Percentiles rank a stretch among this genome's conserved stretches.
Evolutionary conservation across 2,329 filamentous ascomycete species (phyloP).

Genomic region (Seiridium cupressi): DNA sequence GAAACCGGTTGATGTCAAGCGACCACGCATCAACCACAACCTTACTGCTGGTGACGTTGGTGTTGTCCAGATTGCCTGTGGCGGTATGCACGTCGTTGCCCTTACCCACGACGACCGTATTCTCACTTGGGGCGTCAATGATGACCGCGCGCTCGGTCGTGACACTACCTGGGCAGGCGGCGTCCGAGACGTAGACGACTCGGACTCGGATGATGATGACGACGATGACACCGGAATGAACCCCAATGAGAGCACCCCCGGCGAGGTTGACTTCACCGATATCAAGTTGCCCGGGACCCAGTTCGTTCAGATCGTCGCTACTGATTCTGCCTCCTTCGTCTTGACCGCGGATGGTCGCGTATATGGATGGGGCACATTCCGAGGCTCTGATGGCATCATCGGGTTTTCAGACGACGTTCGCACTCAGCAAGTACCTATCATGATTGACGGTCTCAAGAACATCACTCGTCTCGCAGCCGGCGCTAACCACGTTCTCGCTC

Average conservation of each 20-base stretch:
- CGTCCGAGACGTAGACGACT: constrained; percentile 54
- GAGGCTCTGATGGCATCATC: constrained; percentile 57
- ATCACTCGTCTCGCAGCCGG: constrained; percentile 62
- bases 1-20: constrained; percentile 61
- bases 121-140: constrained; percentile 79
- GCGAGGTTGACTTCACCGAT: constrained; percentile 53
- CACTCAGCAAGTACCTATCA: constrained; percentile 42
- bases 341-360: constrained; percentile 63
- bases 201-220: constrained; percentile 42
- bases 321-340: constrained; percentile 62
- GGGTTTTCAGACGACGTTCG: constrained; percentile 57
- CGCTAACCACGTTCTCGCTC: constrained; percentile 67
- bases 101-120: constrained; percentile 71
- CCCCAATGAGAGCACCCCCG: constrained; percentile 68
- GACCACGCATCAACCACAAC: constrained; percentile 63
- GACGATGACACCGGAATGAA: constrained; percentile 67
- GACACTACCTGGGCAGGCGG: constrained; percentile 66
- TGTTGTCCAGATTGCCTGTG: constrained; percentile 63
- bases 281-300: constrained; percentile 58
- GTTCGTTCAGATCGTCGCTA: constrained; percentile 60
- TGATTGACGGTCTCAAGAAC: constrained; percentile 58
- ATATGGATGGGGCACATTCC: constrained; percentile 69
- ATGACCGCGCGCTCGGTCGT: constrained; percentile 69
- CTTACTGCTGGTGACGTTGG: constrained; percentile 54
- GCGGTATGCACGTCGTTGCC: constrained; percentile 69